Evolutionary conservation across 306 rosid species (phyloP).

Genomic region (Castanopsis chinensis): DNA sequence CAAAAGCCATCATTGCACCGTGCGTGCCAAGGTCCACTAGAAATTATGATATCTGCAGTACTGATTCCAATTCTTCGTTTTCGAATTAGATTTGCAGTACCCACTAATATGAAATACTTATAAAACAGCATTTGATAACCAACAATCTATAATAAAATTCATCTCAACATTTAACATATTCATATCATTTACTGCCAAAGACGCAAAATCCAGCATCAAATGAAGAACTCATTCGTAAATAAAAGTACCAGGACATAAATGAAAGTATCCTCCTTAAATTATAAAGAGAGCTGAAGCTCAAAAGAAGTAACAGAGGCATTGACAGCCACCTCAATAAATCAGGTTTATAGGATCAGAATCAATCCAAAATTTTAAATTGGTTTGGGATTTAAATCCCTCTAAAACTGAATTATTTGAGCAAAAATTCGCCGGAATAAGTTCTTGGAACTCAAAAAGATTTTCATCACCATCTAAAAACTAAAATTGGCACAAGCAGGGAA

Average conservation of each 20-base stretch:
- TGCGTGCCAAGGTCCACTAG: too few species aligned
- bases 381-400: constrained; percentile 59
- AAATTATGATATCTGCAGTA: too few species aligned
- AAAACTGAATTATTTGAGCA: constrained; percentile 64
- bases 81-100: too few species aligned
- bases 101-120: too few species aligned
- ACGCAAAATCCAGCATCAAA: background rate
- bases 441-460: constrained; percentile 51
- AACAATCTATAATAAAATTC: too few species aligned
- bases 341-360: constrained; percentile 30
- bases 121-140: background rate
- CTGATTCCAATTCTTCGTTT: too few species aligned
- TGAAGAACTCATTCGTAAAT: background rate
- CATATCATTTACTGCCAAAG: background rate
- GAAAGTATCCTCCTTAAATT: constrained; percentile 9
- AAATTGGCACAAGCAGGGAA: constrained; percentile 2
- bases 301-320: constrained; percentile 29
- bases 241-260: background rate
- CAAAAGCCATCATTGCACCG: too few species aligned
- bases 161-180: too few species aligned
- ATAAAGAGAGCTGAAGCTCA: constrained; percentile 25
- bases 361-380: constrained; percentile 31
- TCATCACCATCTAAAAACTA: constrained; percentile 78
- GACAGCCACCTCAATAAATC: constrained; percentile 47
- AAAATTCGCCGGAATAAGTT: constrained; percentile 60